A percentile compares a stretch with the other conserved stretches of the same genome.
These are phyloP conservation scores for Epichloe sp. DNA, from an alignment of 2,329 filamentous ascomycete genomes.

Conservation along the genomic window DNA sequence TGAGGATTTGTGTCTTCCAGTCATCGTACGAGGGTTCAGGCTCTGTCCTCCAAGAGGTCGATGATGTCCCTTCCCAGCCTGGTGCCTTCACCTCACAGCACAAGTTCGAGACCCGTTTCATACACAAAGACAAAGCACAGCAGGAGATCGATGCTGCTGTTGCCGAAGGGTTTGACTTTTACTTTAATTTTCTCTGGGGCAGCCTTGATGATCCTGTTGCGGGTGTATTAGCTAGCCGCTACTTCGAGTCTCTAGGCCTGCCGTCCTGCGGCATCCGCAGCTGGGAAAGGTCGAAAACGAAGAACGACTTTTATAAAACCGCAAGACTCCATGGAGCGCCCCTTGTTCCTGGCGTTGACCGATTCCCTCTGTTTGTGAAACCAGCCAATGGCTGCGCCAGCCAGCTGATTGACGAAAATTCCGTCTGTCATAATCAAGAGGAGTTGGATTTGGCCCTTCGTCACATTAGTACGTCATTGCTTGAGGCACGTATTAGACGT, in stretches of 20 bases:
- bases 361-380: slow-evolving; percentile 1
- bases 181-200: slow-evolving; percentile 1
- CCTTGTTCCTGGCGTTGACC: not conserved
- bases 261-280: not conserved
- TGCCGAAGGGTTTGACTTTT: slow-evolving; percentile 1
- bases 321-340: not conserved
- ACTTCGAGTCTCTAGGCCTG: not conserved
- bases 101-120: not conserved
- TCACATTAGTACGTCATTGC: not conserved
- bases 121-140: not conserved
- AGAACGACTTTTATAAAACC: not conserved
- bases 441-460: not conserved
- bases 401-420: not conserved
- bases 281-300: not conserved
- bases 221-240: not conserved
- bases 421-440: not conserved
- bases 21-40: not conserved
- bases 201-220: not conserved
- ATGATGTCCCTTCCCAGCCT: not conserved
- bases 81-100: not conserved
- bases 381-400: not conserved
- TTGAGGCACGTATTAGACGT: not conserved
- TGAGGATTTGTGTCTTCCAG: not conserved
- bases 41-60: not conserved
- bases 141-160: not conserved